Evolutionary conservation across 139 green algal species (phyloP), one percentile per base, ranked within the genome.

Genomic region (Zygnema cylindricum): DNA sequence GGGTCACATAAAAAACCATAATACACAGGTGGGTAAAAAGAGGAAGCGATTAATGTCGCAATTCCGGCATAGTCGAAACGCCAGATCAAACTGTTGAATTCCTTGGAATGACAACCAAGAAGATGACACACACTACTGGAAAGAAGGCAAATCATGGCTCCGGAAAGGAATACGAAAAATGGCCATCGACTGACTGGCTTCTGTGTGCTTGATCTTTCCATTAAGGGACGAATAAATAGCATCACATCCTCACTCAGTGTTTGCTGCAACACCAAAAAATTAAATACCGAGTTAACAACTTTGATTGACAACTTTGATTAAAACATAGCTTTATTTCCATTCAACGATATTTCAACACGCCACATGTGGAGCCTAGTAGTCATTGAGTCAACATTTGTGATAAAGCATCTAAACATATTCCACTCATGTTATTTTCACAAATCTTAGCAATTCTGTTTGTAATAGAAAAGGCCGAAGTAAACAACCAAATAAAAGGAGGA

Each of bases 41-140:
- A 99, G 1, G 94, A 89, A 22, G 98, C 96, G 77, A 99, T 98
- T 21, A 99, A 94, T 23, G 97, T 90, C 0, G 94, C 95, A 30
- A 99, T 99, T 38, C 97, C 93, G 1, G 94, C 94, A 78, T 99
- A 99, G 92, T 99, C 97, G 85, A 99, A 95, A 0, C 75, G 49
- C 90, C 90, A 93, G 22, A 94, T 77, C 1, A 89, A 85, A 0
- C n/a, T n/a, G 75, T 41, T 82, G 77, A 85, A 33, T 7, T 22
- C 2, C 23, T 69, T 77, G 30, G 94, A 89, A 89, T 95, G 97
- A 92, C 96, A 98, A 39, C 92, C 94, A 30, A 99, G 94, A 1
- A 98, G 92, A 92, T 99, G 97, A 91, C 96, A 98, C 0, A 95
- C 55, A 39, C 91, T 89, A 41, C 93, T 97, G 21, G 94, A 94